Evolutionary conservation across 2,329 filamentous ascomycete genomes (phyloP), one percentile per base, ranked within the genome.

Genomic region (Rhynchosporium graminicola): DNA sequence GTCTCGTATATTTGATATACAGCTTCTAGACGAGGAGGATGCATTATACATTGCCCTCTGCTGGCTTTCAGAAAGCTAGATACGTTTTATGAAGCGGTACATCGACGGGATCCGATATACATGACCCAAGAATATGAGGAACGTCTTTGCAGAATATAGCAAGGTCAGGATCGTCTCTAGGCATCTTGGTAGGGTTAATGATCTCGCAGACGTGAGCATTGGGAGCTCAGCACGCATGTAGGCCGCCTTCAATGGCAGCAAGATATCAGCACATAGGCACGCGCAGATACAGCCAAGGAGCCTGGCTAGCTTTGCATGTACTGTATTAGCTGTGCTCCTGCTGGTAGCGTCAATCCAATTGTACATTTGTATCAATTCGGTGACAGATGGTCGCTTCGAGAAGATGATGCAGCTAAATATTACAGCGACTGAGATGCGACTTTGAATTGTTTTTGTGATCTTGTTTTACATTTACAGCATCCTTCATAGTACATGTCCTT

Each of bases 21-120:
- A 52, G 15, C 10, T n/a, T 10, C 20, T 52, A 15, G 15, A 52
- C 12, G 10, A 52, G 20, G 15, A 52, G 48, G 48, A 29, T 36
- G 26, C 48, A 52, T 8, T 36, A n/a, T 4, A n/a, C 31, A 52
- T 33, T 36, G n/a, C 31, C 31, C 20, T 52, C 15, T 52, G 48
- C 48, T 15, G 48, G 9, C 48, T 36, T 36, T 1, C 9, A 38
- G 31, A 38, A 52, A 15, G 31, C 31, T 31, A 20, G 31, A n/a
- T 52, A 52, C 15, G 31, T 52, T 38, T 52, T 31, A n/a, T 52
- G 48, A 12, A 36, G 48, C 12, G 12, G 48, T 8, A 52, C 31
- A 36, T 36, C 7, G 7, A 52, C 15, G n/a, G 8, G 6, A 36
- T 52, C 48, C 26, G 31, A 20, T 15, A 3, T 3, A 3, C 12